These are phyloP conservation scores for Petrea volubilis DNA, from an alignment of 257 asterid genomes.

Conservation along the genomic window DNA sequence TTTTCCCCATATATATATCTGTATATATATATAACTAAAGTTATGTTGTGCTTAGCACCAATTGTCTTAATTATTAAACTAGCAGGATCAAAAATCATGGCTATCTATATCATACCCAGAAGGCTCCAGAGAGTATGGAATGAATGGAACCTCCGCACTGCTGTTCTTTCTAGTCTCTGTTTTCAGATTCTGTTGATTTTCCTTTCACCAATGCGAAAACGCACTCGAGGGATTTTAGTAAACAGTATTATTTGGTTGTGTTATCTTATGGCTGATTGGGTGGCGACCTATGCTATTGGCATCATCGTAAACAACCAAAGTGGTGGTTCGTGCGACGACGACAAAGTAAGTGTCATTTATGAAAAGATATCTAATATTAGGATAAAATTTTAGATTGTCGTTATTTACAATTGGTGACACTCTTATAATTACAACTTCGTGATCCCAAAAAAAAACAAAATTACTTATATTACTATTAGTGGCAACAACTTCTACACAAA, in stretches of 20 bases:
- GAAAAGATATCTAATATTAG: no score
- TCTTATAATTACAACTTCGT: no score
- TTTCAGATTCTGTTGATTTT: no score
- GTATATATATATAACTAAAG: no score
- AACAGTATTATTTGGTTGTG: constrained; percentile 4
- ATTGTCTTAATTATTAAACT: neutral
- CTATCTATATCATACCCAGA: neutral
- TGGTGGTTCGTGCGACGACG: neutral
- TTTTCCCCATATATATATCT: no score
- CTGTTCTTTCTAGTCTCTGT: constrained; percentile 27
- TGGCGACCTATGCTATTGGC: constrained; percentile 29
- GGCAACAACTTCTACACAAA: no score
- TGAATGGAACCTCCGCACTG: constrained; percentile 24
- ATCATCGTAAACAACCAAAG: constrained; percentile 18
- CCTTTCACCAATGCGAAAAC: constrained; percentile 5
- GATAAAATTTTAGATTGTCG: no score
- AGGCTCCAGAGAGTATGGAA: constrained; percentile 15
- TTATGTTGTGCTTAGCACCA: no score
- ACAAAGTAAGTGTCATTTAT: neutral
- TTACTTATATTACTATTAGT: no score
- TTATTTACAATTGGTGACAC: no score
- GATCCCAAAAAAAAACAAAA: no score
- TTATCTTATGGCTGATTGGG: constrained; percentile 34
- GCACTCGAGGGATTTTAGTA: neutral
- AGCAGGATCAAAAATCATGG: neutral